phyloP scores from a whole-genome alignment of 2,329 filamentous ascomycete species.

The Trichophyton rubrum region DNA sequence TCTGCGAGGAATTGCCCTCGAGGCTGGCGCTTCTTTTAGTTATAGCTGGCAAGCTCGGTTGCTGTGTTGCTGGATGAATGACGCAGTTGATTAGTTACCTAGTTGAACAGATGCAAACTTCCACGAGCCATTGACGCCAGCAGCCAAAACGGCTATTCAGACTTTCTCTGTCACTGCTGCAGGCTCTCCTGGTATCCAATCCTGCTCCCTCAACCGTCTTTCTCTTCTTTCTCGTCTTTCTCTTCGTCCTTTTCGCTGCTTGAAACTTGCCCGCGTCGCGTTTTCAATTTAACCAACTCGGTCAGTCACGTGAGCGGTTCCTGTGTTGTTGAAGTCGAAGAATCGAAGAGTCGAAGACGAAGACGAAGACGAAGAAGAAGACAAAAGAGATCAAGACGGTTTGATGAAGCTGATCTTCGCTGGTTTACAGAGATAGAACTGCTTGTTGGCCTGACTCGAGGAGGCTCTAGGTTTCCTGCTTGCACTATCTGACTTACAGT shows the following conservation, averaged over 20 bases:
- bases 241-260: background rate
- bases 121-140: background rate
- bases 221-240: background rate
- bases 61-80: background rate
- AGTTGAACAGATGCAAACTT: background rate
- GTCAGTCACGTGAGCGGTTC: background rate
- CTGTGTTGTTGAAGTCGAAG: background rate
- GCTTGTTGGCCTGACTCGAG: background rate
- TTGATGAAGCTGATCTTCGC: background rate
- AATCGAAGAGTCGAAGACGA: background rate
- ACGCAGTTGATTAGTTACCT: background rate
- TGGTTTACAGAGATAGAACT: background rate
- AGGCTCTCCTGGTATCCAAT: background rate
- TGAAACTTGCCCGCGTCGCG: background rate
- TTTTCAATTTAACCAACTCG: slow-evolving; percentile 1
- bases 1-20: background rate
- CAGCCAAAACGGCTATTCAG: background rate
- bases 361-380: background rate
- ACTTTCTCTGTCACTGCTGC: background rate
- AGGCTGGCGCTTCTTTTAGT: background rate
- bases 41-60: background rate
- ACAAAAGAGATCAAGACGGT: background rate
- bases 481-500: slow-evolving; percentile 28
- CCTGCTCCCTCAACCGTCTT: too few relatives aligned
- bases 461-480: background rate